Percentiles rank a stretch among this genome's conserved stretches.
phyloP scores from a whole-genome alignment of 345 rosid species.

The Syzygium grande region DNA sequence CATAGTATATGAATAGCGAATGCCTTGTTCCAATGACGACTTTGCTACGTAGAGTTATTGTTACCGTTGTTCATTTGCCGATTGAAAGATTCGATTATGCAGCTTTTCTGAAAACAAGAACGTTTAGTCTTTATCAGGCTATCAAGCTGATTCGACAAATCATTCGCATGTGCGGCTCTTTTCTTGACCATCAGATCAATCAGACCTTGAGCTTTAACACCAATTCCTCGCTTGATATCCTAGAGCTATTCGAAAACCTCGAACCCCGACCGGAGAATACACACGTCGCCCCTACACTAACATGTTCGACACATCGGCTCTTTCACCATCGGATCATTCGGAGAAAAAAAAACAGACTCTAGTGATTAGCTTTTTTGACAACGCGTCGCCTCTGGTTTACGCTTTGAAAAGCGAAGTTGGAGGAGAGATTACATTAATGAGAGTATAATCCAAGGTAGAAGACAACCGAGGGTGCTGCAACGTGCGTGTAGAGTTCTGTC shows the following conservation, averaged over 20 bases:
- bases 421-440: background rate
- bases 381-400: background rate
- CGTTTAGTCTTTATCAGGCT: background rate
- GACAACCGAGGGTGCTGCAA: background rate
- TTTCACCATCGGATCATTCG: background rate
- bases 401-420: background rate
- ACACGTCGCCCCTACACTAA: background rate
- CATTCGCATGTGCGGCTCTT: background rate
- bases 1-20: background rate
- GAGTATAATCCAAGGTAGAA: background rate
- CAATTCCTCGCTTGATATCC: background rate
- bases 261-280: background rate
- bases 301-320: background rate
- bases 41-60: background rate
- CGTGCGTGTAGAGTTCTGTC: background rate
- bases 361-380: background rate
- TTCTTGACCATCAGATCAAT: background rate
- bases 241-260: background rate
- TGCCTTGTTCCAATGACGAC: background rate
- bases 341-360: background rate
- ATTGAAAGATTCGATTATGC: background rate
- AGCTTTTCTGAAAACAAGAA: background rate
- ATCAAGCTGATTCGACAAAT: background rate
- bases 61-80: background rate
- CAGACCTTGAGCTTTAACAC: background rate